These are phyloP conservation scores for Talaromyces marneffei DNA, from an alignment of 2,329 filamentous ascomycete genomes.

Conservation along the genomic window DNA sequence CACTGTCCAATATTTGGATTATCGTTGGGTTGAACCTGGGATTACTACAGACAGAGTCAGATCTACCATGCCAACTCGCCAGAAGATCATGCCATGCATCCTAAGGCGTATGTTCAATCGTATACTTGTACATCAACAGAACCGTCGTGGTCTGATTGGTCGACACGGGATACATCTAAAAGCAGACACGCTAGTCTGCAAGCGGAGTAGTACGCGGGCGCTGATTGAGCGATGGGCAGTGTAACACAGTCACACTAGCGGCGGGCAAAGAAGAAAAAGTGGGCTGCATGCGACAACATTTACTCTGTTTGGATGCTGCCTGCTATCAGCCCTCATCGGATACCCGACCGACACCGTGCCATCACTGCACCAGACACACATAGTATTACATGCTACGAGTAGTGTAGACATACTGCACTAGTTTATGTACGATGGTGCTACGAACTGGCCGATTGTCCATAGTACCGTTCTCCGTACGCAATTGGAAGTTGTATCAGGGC, in stretches of 20 bases:
- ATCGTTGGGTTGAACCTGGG: too few species aligned
- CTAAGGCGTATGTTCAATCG: background rate
- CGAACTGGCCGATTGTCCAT: background rate
- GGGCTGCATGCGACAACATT: background rate
- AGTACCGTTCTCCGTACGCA: too few species aligned
- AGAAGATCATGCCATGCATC: background rate
- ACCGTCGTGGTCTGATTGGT: background rate
- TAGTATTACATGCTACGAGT: too few species aligned
- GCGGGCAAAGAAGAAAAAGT: background rate
- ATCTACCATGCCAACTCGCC: background rate
- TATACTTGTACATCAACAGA: too few species aligned
- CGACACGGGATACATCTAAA: background rate
- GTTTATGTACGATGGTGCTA: background rate
- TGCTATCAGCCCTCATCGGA: too few species aligned
- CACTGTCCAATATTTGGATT: background rate
- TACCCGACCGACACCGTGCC: too few species aligned
- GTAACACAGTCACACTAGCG: background rate
- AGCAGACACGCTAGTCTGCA: background rate
- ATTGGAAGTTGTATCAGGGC: background rate
- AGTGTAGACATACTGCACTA: background rate
- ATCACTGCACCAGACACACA: too few species aligned
- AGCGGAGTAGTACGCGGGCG: background rate
- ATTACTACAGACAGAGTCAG: too few species aligned
- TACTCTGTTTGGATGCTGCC: too few species aligned
- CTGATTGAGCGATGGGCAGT: background rate